Evolutionary conservation across 2,329 filamentous ascomycete genomes (phyloP), one percentile per base, ranked within the genome.

Genomic region (Monosporascus cannonballus): DNA sequence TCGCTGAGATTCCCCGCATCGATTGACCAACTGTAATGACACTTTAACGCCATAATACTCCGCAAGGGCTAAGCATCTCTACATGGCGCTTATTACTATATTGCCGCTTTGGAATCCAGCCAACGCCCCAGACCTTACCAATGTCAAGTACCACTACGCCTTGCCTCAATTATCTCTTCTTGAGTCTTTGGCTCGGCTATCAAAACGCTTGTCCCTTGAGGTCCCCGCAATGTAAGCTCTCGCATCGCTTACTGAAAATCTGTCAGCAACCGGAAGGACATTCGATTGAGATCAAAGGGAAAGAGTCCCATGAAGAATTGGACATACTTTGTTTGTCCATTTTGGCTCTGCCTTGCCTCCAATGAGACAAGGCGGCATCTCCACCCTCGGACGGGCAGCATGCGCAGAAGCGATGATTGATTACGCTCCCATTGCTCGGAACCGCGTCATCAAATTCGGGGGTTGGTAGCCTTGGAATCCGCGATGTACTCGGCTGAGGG

Each of bases 251-350:
- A 61, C 63, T 65, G 42, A n/a, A 50, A 20, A 22, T 37, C 41
- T 27, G 41, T 64, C 24, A 64, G 58, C 36, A 47, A 41, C 38
- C 38, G 17, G 17, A 41, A n/a, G 17, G 38, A 4, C n/a, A 20
- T 20, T 20, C 17, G 17, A n/a, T 18, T 41, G 38, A n/a, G 6
- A 41, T 5, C 17, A 41, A n/a, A 41, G 38, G 38, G 38, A n/a
- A 41, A 41, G 17, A n/a, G 38, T 5, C 3, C 17, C 17, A 39
- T 18, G n/a, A 41, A 41, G 3, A 8, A n/a, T 41, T 20, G 17
- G 44, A 51, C 56, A 30, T 60, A 63, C 63, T 24, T 52, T 61
- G 61, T 45, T 57, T 59, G 49, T 63, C 57, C 61, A 64, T 65
- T 53, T 64, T 65, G 8, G 49, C 18, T 37, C 54, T 58, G 8